phyloP scores from a whole-genome alignment of 371 early-diverging fungal genomes.

The Circinella minor region DNA sequence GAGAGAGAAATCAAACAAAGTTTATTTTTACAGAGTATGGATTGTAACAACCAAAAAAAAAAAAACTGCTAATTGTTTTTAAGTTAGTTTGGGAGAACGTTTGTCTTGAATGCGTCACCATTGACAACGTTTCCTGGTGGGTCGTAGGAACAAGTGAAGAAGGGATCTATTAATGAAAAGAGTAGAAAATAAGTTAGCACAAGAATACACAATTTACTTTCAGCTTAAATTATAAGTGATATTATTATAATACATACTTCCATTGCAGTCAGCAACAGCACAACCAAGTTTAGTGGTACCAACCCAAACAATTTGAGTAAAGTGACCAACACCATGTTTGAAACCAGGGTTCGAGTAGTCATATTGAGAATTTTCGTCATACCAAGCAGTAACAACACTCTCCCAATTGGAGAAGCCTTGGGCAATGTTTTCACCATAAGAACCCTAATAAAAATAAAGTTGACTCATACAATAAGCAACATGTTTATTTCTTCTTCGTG shows the following conservation, averaged over 20 bases:
- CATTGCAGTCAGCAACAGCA: slow-evolving; percentile 48
- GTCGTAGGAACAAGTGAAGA: slow-evolving; percentile 56
- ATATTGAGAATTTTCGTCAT: slow-evolving; percentile 47
- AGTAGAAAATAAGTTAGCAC: too few relatives aligned
- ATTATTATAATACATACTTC: background rate
- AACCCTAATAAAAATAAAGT: slow-evolving; percentile 9
- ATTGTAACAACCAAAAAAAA: too few relatives aligned
- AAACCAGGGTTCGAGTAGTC: slow-evolving; percentile 40
- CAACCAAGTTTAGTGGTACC: slow-evolving; percentile 56
- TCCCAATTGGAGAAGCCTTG: slow-evolving; percentile 40
- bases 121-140: slow-evolving; percentile 27
- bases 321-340: slow-evolving; percentile 46
- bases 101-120: slow-evolving; percentile 41
- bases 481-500: too few relatives aligned
- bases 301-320: slow-evolving; percentile 61
- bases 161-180: background rate
- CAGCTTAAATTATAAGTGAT: too few relatives aligned
- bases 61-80: too few relatives aligned
- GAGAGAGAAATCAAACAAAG: too few relatives aligned
- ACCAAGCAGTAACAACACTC: slow-evolving; percentile 45
- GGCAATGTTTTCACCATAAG: slow-evolving; percentile 58
- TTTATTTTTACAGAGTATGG: too few relatives aligned
- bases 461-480: background rate
- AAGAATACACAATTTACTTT: too few relatives aligned
- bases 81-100: slow-evolving; percentile 27